Evolutionary conservation across 2,329 filamentous ascomycete genomes (phyloP).

Genomic region (Falciphora oryzae): DNA sequence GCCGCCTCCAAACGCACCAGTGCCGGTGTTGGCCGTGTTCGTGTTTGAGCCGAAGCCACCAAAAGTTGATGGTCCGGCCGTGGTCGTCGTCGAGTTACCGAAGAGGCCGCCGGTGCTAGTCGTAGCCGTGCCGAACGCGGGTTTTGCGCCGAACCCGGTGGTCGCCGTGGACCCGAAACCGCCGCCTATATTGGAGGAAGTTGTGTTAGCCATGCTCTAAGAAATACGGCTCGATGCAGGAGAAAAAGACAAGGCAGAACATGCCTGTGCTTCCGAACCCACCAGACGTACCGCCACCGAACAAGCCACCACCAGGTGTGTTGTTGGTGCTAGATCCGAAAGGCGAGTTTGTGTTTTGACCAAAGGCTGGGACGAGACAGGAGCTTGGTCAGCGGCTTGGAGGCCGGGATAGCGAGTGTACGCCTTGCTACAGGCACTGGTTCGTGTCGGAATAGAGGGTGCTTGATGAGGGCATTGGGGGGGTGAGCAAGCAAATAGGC

Average conservation of each 20-base stretch:
- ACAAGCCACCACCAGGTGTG: conserved; percentile 39
- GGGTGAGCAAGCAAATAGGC: conserved; percentile 2
- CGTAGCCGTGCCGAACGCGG: conserved; percentile 43
- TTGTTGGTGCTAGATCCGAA: conserved; percentile 31
- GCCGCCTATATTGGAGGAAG: conserved; percentile 17
- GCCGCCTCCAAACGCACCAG: conserved; percentile 38
- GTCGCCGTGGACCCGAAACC: conserved; percentile 23
- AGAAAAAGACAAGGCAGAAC: not conserved
- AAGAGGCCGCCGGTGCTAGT: conserved; percentile 40
- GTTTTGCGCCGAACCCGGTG: conserved; percentile 24
- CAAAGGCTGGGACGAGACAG: conserved; percentile 29
- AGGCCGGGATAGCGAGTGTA: not conserved
- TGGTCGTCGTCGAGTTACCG: conserved; percentile 32
- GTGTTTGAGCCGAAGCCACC: conserved; percentile 34
- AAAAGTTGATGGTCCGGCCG: conserved; percentile 29
- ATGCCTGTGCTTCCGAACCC: conserved; percentile 18
- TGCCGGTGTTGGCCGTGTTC: conserved; percentile 22
- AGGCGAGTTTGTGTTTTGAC: conserved; percentile 13
- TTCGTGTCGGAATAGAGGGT: conserved; percentile 6
- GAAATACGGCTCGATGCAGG: not conserved
- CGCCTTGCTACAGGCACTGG: too few species aligned
- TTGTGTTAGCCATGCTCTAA: not conserved
- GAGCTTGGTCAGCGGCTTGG: not conserved
- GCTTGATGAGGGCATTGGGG: not conserved
- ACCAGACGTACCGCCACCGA: conserved; percentile 27